Base-by-base conservation (phyloP, 257 asterid genomes). In the Plantago ovata region DNA sequence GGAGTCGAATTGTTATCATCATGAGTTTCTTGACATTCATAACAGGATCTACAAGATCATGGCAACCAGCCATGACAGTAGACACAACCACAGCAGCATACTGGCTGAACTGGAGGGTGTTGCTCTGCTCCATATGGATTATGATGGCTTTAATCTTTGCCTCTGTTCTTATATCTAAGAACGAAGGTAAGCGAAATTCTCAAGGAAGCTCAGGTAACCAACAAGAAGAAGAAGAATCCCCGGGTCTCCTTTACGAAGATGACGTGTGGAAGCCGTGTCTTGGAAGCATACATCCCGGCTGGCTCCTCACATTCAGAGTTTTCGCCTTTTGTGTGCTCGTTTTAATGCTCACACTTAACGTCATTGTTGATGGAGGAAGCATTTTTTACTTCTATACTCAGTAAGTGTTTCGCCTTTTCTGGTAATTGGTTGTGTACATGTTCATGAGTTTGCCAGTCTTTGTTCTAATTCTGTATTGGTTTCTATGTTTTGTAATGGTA, bases 181-280 rank as follows among this genome's bases (percentile, higher is more conserved):
- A 75, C 16, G 99, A 93, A 52, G 77, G 74, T 8, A 89, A 69
- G 0, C 76, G 48, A 12, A 59, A 63, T 19, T 18, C 72, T 2
- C 75, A 54, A 62, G 63, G 53, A 18, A 70, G 56, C 14, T 22
- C 66, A 18, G 80, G 72, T 9, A 36, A 20, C 16, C 67, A 47
- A 59, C 67, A 69, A 36, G 22, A 60, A 48, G 71, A 60, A 48
- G 71, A 76, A 44, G 82, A 78, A 6, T 9, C 81, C 0, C 58
- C 89, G 0, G 92, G 92, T 14, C 43, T 81, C 10, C 55, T 90
- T 67, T 84, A 90, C 32, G 89, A 81, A 56, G 97, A 90, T 68
- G 95, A 92, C 58, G 88, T 83, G 38, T 92, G 98, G 98, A 80
- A 71, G 67, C 94, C 98, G 7, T 85, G 95, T 41, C 84, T 91